Base-by-base conservation (phyloP, 108 stramenopile species). In the Schizochytrium sp. region DNA sequence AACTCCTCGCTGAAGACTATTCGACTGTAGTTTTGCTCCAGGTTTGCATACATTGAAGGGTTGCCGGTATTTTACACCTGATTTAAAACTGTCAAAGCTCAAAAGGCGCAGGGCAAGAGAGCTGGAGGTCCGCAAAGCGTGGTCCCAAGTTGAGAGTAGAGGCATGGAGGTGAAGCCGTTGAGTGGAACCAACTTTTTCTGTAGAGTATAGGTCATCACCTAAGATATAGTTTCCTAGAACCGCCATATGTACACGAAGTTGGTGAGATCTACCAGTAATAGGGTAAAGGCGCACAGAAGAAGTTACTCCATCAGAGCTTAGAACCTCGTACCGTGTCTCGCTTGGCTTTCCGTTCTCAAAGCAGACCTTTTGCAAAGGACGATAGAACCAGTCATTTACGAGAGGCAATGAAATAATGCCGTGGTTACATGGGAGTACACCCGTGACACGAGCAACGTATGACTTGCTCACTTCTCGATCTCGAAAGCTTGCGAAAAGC, bases 221-320 rank as follows among this genome's bases (percentile, higher is more conserved):
- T 44, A 88, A 12, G 49, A 88, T 72, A 46, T 61, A 46, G 72
- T 88, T 61, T 40, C 88, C 88, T 28, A 61, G 58, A 10, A 41
- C 50, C 41, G 60, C 60, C 41, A 60, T 44, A 40, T 88, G 88
- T 17, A 88, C 88, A 15, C 88, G 88, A 8, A 88, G 88, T 56
- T 88, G 88, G 46, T 88, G 88, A 13, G 72, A 73, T n/a, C 88
- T 61, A 44, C 88, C 88, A 50, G 88, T 88, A 8, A 40, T 12
- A 12, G 88, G 88, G 15, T 42, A 4, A n/a, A 88, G 88, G 4
- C 13, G 64, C 45, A 88, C 19, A 56, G 3, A 15, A 28, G 76
- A 83, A 1, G 72, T 72, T 8, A 19, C 1, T 28, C 19, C 76
- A 8, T 40, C 44, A n/a, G 41, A 40, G 17, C 40, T 15, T 56